phyloP scores from a whole-genome alignment of 371 early-diverging fungal genomes.

The Entomophthora muscae region DNA sequence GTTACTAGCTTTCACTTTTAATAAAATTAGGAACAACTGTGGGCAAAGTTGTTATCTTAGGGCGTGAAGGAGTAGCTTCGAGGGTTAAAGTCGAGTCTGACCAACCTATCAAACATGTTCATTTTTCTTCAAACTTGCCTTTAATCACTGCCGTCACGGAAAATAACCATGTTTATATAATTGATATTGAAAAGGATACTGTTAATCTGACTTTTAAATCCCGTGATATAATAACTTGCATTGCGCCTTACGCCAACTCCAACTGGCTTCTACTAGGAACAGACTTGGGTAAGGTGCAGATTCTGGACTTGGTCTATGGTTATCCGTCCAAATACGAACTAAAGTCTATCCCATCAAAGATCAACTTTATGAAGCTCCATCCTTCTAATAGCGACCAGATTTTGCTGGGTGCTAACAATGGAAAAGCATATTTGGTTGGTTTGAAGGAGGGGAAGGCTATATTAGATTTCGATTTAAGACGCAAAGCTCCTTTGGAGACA shows the following conservation, averaged over 20 bases:
- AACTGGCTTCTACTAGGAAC: slow-evolving; percentile 4
- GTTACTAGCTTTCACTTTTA: background rate
- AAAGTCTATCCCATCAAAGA: background rate
- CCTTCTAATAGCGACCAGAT: background rate
- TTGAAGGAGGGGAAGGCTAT: background rate
- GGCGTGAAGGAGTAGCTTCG: background rate
- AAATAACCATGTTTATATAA: background rate
- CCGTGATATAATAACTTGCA: background rate
- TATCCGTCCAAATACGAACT: background rate
- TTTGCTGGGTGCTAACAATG: background rate
- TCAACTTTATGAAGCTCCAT: background rate
- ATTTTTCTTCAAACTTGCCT: slow-evolving; percentile 2
- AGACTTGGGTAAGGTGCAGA: background rate
- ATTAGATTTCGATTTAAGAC: background rate
- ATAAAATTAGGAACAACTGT: background rate
- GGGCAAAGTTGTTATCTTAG: slow-evolving; percentile 1
- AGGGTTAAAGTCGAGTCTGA: background rate
- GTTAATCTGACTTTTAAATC: background rate
- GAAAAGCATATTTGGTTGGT: background rate
- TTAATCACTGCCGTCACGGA: background rate
- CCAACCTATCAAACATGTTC: background rate
- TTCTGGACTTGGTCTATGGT: slow-evolving; percentile 3
- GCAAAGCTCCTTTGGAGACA: background rate
- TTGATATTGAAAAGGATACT: slow-evolving; percentile 1
- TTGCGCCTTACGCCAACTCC: background rate